These are phyloP conservation scores for Monosporascus sp. DNA, from an alignment of 2,329 filamentous ascomycete genomes.

Conservation along the genomic window DNA sequence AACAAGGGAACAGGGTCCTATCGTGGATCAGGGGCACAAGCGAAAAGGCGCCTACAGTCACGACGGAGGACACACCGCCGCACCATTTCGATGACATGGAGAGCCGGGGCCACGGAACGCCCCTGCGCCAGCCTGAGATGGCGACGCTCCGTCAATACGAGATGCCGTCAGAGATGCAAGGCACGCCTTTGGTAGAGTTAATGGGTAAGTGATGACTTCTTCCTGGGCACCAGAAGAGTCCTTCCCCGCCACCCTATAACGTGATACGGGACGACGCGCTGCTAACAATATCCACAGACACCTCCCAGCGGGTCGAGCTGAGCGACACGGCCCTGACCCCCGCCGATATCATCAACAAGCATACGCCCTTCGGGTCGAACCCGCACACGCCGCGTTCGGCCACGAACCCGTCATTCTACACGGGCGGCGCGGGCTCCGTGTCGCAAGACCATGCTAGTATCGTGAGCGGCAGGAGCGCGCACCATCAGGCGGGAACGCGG, in stretches of 20 bases:
- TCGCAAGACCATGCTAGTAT: slow-evolving; percentile 27
- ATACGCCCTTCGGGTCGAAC: slow-evolving; percentile 23
- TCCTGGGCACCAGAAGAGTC: too few relatives aligned
- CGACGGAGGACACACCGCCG: slow-evolving; percentile 35
- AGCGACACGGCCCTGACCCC: slow-evolving; percentile 36
- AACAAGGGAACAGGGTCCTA: slow-evolving; percentile 41
- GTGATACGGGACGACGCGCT: background rate
- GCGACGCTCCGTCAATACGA: slow-evolving; percentile 10
- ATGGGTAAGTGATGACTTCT: slow-evolving; percentile 31
- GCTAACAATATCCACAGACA: slow-evolving; percentile 28
- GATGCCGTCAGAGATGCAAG: slow-evolving; percentile 32
- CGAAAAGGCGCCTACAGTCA: slow-evolving; percentile 40
- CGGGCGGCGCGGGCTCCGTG: slow-evolving; percentile 7
- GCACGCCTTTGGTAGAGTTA: slow-evolving; percentile 41
- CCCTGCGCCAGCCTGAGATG: slow-evolving; percentile 12
- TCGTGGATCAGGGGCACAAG: slow-evolving; percentile 45
- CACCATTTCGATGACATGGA: slow-evolving; percentile 32
- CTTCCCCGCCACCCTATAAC: too few relatives aligned
- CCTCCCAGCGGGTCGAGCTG: slow-evolving; percentile 39
- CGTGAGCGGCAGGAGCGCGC: slow-evolving; percentile 14
- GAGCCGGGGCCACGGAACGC: slow-evolving; percentile 17
- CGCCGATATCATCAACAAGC: slow-evolving; percentile 33
- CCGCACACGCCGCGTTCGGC: slow-evolving; percentile 15
- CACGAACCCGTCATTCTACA: slow-evolving; percentile 20
- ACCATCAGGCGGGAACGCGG: background rate